These are phyloP conservation scores for Tulasnella sp. DNA, from an alignment of 768 basidiomycete species.

Conservation along the genomic window DNA sequence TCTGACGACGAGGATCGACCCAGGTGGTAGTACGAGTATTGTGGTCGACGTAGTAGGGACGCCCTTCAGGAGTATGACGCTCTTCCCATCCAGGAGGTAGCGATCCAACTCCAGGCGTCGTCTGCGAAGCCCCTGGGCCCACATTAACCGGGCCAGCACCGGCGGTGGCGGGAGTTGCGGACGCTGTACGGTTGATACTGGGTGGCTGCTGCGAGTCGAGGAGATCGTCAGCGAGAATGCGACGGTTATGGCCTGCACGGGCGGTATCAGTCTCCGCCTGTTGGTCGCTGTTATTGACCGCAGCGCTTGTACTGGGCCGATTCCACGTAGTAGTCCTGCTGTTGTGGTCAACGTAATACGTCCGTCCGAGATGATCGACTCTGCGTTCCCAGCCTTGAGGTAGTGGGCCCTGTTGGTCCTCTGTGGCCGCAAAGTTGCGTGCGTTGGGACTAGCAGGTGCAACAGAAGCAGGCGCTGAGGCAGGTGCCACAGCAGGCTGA, in stretches of 20 bases:
- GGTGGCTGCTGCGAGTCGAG: slow-evolving; percentile 54
- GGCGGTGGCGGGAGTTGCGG: slow-evolving; percentile 21
- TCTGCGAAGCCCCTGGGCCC: slow-evolving; percentile 26
- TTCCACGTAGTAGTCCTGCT: slow-evolving; percentile 97
- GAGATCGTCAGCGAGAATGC: slow-evolving; percentile 73
- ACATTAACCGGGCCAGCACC: slow-evolving; percentile 20
- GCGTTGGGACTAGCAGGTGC: slow-evolving; percentile 39
- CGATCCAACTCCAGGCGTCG: slow-evolving; percentile 70
- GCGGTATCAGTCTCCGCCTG: slow-evolving; percentile 63
- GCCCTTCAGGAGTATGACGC: slow-evolving; percentile 93
- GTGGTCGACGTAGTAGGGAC: slow-evolving; percentile 98
- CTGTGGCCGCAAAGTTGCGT: slow-evolving; percentile 87
- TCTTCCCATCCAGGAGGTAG: slow-evolving; percentile 99
- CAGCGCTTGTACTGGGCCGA: slow-evolving; percentile 68
- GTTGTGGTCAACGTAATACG: slow-evolving; percentile 99
- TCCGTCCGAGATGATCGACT: slow-evolving; percentile 88
- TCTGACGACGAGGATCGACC: slow-evolving; percentile 97
- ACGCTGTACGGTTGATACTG: slow-evolving; percentile 24
- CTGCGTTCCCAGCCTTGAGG: slow-evolving; percentile 94
- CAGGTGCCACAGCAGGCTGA: background rate
- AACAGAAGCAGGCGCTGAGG: slow-evolving; percentile 26
- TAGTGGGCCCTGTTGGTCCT: slow-evolving; percentile 86
- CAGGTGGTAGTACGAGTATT: slow-evolving; percentile 99
- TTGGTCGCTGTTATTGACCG: slow-evolving; percentile 57
- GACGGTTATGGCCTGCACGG: slow-evolving; percentile 74